phyloP scores from a whole-genome alignment of 1,139 yeast genomes.

The Pichia sp. region DNA sequence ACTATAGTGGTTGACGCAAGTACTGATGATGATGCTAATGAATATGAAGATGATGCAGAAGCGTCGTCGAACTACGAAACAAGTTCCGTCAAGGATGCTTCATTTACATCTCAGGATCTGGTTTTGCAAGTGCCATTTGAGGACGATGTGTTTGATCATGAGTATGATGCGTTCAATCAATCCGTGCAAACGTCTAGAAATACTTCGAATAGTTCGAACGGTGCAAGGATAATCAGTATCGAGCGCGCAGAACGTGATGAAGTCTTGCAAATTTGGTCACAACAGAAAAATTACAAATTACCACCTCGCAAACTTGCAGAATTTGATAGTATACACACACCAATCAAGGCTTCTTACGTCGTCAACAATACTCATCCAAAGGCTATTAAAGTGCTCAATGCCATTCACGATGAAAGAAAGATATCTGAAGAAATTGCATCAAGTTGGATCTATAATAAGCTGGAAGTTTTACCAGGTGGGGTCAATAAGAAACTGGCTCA shows the following conservation, averaged over 20 bases:
- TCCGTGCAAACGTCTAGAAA: slow-evolving; percentile 9
- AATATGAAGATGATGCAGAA: no score
- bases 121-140: slow-evolving; percentile 22
- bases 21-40: no score
- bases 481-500: neutral
- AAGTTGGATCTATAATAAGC: slow-evolving; percentile 7
- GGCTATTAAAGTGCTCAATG: slow-evolving; percentile 16
- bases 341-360: slow-evolving; percentile 14
- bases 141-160: slow-evolving; percentile 22
- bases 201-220: slow-evolving; percentile 6
- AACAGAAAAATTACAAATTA: slow-evolving; percentile 20
- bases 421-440: no score
- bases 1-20: no score
- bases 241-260: slow-evolving; percentile 25
- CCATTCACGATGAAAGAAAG: neutral
- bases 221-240: slow-evolving; percentile 14
- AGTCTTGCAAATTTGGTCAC: slow-evolving; percentile 27
- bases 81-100: no score
- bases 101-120: no score
- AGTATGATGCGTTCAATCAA: slow-evolving; percentile 13
- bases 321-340: slow-evolving; percentile 25
- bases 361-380: slow-evolving; percentile 18
- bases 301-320: slow-evolving; percentile 17
- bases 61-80: no score
- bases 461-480: slow-evolving; percentile 15